Evolutionary conservation across 176 grass and related monocot genomes (phyloP).

Genomic region (Aegilops bicornis): DNA sequence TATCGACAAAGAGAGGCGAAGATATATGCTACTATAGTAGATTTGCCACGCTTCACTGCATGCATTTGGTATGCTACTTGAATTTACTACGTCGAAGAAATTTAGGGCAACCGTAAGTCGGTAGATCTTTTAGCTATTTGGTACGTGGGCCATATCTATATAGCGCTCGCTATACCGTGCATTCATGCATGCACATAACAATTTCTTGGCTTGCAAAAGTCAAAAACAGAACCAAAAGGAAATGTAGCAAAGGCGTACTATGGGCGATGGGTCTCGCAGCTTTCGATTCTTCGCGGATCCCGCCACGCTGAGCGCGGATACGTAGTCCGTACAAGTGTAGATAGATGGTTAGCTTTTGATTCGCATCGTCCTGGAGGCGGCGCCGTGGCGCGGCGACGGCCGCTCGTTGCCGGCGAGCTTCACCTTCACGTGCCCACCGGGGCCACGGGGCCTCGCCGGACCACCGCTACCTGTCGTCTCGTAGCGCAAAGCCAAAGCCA

Average conservation of each 20-base stretch:
- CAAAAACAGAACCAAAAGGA: neutral
- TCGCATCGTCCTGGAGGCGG: neutral
- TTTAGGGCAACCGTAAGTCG: too few relatives aligned
- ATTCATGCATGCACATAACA: neutral
- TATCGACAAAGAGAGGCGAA: too few relatives aligned
- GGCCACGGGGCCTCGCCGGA: constrained; percentile 7
- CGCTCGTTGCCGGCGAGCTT: constrained; percentile 13
- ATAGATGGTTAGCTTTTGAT: neutral
- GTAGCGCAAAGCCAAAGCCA: neutral
- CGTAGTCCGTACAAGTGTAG: neutral
- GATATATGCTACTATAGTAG: too few relatives aligned
- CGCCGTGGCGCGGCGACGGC: constrained; percentile 12
- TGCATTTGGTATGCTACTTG: too few relatives aligned
- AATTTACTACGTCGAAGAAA: too few relatives aligned
- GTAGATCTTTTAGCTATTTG: too few relatives aligned
- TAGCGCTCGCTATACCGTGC: too few relatives aligned
- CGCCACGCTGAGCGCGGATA: neutral
- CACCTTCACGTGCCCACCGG: constrained; percentile 34
- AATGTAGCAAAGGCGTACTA: neutral
- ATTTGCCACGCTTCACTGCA: too few relatives aligned
- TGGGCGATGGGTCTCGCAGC: neutral
- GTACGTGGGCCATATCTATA: too few relatives aligned
- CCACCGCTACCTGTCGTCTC: constrained; percentile 18
- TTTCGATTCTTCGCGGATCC: neutral
- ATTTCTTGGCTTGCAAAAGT: neutral